Base-by-base conservation (phyloP, 2,329 filamentous ascomycete species). In the Alternaria rosae region DNA sequence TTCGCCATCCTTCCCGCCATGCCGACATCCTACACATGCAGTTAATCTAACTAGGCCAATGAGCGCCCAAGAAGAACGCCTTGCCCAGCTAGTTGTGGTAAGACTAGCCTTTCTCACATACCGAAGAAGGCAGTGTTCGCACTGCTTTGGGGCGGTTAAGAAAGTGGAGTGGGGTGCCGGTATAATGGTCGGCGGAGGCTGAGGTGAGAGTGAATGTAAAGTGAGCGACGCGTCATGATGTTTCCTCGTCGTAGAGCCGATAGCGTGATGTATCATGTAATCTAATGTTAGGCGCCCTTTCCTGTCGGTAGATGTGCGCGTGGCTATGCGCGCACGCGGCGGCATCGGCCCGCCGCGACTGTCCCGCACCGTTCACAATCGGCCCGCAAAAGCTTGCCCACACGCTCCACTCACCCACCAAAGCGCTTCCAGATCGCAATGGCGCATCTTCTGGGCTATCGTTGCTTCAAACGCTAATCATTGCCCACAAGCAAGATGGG, bases 41-140 rank as follows among this genome's bases (percentile, higher is more conserved):
- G 7, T 54, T 54, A 61, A 64, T 68, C 50, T 68, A 66, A 43
- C 23, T 21, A 28, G 21, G 23, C 64, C 66, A 65, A 67, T 67
- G 21, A 51, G 10, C 20, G 25, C 44, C 7, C 42, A 21, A 6
- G 30, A 4, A 28, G 23, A 17, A 48, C 64, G 58, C 66, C 58
- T 61, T 44, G 48, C 51, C 54, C 54, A 64, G 51, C 66, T 32
- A 21, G 30, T 51, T 55, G 32, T 51, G 61, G 54, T 23, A 62
- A 35, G 30, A 21, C 25, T 12, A 32, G 47, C 58, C 43, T 56
- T 42, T 53, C 54, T 54, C 45, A 55, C 52, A 35, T 61, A 26
- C 61, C 50, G 53, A 43, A 57, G 56, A 53, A 59, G 62, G 61
- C 53, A 45, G 44, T 54, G 53, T 35, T 15, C 28, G 23, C 62